Evolutionary conservation across 495 filamentous ascomycete species (phyloP).

Genomic region (Tuber magnatum): DNA sequence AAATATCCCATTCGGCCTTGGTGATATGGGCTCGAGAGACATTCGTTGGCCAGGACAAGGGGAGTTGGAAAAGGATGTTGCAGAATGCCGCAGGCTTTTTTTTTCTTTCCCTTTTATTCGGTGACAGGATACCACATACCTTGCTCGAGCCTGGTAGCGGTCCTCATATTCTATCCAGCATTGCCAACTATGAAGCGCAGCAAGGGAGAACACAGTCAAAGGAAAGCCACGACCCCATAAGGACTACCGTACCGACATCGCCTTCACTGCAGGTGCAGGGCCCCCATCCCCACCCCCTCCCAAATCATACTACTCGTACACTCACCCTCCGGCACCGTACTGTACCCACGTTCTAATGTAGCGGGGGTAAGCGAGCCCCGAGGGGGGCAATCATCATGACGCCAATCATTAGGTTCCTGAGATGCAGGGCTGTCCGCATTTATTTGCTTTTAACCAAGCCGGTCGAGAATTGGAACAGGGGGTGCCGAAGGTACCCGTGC

Average conservation of each 20-base stretch:
- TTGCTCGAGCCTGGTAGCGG: background rate
- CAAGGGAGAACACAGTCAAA: background rate
- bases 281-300: background rate
- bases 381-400: background rate
- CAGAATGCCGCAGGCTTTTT: background rate
- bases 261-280: background rate
- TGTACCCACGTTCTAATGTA: background rate
- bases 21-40: background rate
- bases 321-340: too few relatives aligned
- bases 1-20: background rate
- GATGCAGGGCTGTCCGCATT: background rate
- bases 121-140: slow-evolving; percentile 1
- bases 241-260: background rate
- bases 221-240: background rate
- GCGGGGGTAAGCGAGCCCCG: background rate
- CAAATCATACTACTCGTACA: background rate
- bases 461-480: background rate
- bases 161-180: background rate
- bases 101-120: background rate
- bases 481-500: background rate
- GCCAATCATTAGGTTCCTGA: background rate
- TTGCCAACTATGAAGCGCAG: background rate
- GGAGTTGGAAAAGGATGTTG: background rate
- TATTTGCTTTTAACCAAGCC: background rate
- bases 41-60: background rate